A percentile compares a stretch with the other conserved stretches of the same genome.
phyloP scores from a whole-genome alignment of 108 stramenopile species.

The Licmophora abbreviata region DNA sequence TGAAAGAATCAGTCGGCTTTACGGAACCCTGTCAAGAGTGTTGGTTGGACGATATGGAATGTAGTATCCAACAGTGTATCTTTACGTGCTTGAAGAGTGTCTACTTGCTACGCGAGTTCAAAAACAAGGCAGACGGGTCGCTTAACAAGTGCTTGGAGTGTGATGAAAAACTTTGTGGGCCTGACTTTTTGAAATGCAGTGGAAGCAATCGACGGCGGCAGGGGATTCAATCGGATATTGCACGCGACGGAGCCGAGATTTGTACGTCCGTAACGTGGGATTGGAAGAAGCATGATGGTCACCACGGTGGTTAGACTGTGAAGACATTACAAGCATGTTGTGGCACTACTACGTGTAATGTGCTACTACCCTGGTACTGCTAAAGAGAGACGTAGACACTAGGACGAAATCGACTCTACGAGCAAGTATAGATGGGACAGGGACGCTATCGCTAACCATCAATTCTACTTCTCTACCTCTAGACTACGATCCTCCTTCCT shows the following conservation, averaged over 20 bases:
- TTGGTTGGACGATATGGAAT: slow-evolving; percentile 24
- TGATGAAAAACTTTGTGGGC: slow-evolving; percentile 16
- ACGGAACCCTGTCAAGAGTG: slow-evolving; percentile 18
- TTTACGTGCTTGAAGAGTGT: slow-evolving; percentile 19
- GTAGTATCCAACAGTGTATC: slow-evolving; percentile 10
- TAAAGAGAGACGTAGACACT: too few relatives aligned
- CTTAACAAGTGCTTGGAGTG: slow-evolving; percentile 4
- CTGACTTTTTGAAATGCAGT: slow-evolving; percentile 16
- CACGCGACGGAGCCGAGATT: slow-evolving; percentile 9
- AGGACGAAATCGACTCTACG: too few relatives aligned
- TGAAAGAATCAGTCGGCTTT: slow-evolving; percentile 15
- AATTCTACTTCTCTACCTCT: too few relatives aligned
- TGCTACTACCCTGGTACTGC: too few relatives aligned
- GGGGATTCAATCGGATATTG: slow-evolving; percentile 19
- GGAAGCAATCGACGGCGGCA: slow-evolving; percentile 22
- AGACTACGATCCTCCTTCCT: too few relatives aligned
- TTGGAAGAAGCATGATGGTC: neutral
- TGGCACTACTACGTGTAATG: too few relatives aligned
- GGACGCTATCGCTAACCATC: too few relatives aligned
- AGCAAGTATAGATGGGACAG: too few relatives aligned
- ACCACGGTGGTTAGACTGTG: neutral
- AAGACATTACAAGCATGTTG: too few relatives aligned
- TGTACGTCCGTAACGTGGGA: slow-evolving; percentile 16
- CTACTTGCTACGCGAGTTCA: neutral
- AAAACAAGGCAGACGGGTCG: neutral